These are phyloP conservation scores for Cyathus striatus DNA, from an alignment of 768 basidiomycete species.

Conservation along the genomic window DNA sequence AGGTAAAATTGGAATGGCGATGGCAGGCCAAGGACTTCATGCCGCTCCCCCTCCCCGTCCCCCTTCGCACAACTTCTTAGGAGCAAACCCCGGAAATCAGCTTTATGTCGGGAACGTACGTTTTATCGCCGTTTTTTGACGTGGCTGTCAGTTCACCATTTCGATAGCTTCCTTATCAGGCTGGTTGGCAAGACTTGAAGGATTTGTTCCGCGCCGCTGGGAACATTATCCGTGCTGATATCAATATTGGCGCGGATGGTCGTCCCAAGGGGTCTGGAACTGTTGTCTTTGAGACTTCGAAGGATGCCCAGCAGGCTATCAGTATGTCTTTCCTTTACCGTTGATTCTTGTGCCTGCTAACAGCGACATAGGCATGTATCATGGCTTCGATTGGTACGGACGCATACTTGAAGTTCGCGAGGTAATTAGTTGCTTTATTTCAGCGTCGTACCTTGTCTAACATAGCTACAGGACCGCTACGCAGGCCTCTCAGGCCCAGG, in stretches of 20 bases:
- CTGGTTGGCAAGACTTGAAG: constrained; percentile 99
- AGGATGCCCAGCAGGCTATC: constrained; percentile 90
- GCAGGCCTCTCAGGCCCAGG: constrained; percentile 77
- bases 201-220: constrained; percentile 95
- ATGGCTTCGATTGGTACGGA: constrained; percentile 97
- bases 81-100: constrained; percentile 84
- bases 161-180: constrained; percentile 86
- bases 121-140: not conserved
- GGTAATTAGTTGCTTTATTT: constrained; percentile 32
- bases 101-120: constrained; percentile 89
- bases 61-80: constrained; percentile 72
- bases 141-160: not conserved
- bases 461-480: constrained; percentile 69
- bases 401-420: constrained; percentile 93
- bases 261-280: constrained; percentile 96
- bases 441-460: not conserved
- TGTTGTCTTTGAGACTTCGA: constrained; percentile 88
- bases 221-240: constrained; percentile 92
- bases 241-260: constrained; percentile 90
- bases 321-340: constrained; percentile 42
- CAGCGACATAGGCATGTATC: constrained; percentile 81
- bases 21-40: constrained; percentile 85
- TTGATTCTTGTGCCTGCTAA: constrained; percentile 5
- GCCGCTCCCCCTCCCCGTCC: constrained; percentile 81
- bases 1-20: constrained; percentile 93